A percentile compares a stretch with the other conserved stretches of the same genome.
Evolutionary conservation across 2,329 filamentous ascomycete genomes (phyloP).

Genomic region (Sporothrix variecibatus): DNA sequence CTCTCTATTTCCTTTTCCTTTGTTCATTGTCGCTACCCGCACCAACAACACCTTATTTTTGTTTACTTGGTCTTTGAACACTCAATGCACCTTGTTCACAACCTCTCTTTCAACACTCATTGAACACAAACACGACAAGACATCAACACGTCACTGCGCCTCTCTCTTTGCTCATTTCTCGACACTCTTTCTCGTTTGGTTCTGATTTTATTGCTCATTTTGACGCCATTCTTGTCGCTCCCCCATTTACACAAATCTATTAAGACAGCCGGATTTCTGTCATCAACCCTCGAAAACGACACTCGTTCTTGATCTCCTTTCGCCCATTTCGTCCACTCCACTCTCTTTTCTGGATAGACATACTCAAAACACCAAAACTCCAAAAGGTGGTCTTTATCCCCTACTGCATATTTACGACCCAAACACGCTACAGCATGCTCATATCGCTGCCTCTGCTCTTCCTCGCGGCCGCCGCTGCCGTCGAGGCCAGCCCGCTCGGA

Average conservation of each 20-base stretch:
- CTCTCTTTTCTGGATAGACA: neutral
- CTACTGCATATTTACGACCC: neutral
- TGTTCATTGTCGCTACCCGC: neutral
- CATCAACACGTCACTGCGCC: neutral
- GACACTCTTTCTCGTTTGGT: neutral
- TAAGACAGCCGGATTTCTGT: constrained; percentile 20
- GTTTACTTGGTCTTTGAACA: neutral
- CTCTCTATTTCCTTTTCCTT: neutral
- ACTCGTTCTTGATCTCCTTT: constrained; percentile 15
- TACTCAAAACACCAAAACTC: neutral
- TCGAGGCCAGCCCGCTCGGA: constrained; percentile 36
- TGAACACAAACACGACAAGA: constrained; percentile 2
- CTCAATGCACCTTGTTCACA: constrained; percentile 18
- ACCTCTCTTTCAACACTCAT: neutral
- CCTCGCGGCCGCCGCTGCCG: constrained; percentile 25
- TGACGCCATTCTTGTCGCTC: neutral
- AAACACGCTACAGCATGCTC: constrained; percentile 18
- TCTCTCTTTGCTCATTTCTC: neutral
- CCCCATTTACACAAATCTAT: constrained; percentile 2
- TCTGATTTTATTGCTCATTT: neutral
- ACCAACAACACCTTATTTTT: neutral
- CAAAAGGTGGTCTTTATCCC: neutral
- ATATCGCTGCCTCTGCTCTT: constrained; percentile 25
- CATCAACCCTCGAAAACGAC: neutral
- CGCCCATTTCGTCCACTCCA: neutral